phyloP scores from a whole-genome alignment of 352 stramenopile species.

The Phytopythium boreale region DNA sequence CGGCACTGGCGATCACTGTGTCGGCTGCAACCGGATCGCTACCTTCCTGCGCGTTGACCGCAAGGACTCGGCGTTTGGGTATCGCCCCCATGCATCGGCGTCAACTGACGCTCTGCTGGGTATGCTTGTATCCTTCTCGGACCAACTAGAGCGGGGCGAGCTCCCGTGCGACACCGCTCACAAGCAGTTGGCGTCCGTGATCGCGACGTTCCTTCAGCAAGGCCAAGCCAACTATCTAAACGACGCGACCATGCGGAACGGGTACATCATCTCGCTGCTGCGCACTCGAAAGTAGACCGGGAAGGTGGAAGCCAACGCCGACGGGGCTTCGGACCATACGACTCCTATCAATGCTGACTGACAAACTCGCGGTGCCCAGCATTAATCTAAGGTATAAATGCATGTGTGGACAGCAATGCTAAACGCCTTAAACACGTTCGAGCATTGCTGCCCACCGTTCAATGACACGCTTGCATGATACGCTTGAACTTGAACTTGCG shows the following conservation, averaged over 20 bases:
- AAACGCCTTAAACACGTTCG: too few relatives aligned
- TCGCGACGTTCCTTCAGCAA: neutral
- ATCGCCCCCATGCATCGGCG: neutral
- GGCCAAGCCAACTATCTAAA: neutral
- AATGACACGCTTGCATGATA: too few relatives aligned
- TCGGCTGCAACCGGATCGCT: neutral
- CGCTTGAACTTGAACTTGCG: too few relatives aligned
- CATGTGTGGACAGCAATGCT: too few relatives aligned
- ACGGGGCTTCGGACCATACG: neutral
- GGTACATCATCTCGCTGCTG: neutral
- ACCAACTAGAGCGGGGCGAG: neutral
- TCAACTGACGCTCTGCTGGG: neutral
- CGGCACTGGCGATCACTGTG: neutral
- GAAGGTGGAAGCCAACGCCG: too few relatives aligned
- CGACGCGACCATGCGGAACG: neutral
- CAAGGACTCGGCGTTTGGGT: neutral
- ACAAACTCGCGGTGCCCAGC: too few relatives aligned
- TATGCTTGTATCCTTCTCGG: neutral
- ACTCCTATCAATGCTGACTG: too few relatives aligned
- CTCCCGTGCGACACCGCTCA: neutral
- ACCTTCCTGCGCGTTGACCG: neutral
- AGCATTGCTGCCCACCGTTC: too few relatives aligned
- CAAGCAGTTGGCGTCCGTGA: neutral
- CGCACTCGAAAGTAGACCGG: neutral
- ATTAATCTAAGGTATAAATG: too few relatives aligned